Evolutionary conservation across 352 stramenopile genomes (phyloP).

Genomic region (Globisporangium heterothallicum): DNA sequence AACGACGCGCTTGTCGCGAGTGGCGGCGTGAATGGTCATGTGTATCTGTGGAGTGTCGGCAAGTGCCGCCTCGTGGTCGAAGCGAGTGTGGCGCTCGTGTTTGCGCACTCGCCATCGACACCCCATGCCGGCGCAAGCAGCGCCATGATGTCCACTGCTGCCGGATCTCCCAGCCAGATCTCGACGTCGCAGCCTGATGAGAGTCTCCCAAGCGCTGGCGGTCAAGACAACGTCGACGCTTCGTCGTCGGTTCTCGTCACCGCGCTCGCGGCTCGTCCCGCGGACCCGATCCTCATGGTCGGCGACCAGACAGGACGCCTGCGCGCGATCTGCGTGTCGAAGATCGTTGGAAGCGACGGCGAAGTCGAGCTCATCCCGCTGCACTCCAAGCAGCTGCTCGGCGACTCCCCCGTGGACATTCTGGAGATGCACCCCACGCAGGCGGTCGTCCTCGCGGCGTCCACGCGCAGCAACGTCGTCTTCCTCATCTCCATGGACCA

Average conservation of each 20-base stretch:
- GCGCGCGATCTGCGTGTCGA: conserved; percentile 48
- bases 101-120: conserved; percentile 16
- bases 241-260: conserved; percentile 30
- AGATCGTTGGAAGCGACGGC: conserved; percentile 35
- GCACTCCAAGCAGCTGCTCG: conserved; percentile 48
- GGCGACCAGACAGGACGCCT: conserved; percentile 56
- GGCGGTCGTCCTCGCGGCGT: conserved; percentile 43
- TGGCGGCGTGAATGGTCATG: conserved; percentile 34
- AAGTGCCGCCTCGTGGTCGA: conserved; percentile 39
- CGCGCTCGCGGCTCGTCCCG: conserved; percentile 31
- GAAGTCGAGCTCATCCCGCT: conserved; percentile 57
- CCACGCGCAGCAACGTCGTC: conserved; percentile 32
- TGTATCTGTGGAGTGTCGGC: conserved; percentile 50
- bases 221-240: neutral
- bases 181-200: conserved; percentile 1
- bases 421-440: conserved; percentile 58
- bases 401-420: conserved; percentile 33
- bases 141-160: neutral
- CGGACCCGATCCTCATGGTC: conserved; percentile 55
- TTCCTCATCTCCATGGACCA: conserved; percentile 69
- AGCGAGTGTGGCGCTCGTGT: conserved; percentile 32
- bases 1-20: conserved; percentile 45
- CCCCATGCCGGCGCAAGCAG: neutral
- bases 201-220: neutral
- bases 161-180: conserved; percentile 1